Conservation (phyloP, 2,329 filamentous ascomycete genomes). For the Cladosporium sp. region DNA sequence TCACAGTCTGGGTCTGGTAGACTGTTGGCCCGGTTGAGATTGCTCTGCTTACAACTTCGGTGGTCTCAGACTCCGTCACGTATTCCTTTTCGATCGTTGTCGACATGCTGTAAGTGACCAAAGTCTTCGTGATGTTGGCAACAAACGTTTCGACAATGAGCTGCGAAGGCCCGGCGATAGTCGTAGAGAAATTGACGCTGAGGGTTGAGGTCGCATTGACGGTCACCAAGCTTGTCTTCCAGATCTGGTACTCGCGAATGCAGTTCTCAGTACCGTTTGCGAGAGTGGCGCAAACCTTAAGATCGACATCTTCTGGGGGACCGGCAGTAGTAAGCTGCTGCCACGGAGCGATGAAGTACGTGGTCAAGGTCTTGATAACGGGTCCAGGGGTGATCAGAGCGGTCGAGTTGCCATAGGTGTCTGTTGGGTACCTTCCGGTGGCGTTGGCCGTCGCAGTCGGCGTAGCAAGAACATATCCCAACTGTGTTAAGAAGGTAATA, state of each 20-base stretch:
- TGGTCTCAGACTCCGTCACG: constrained; percentile 38
- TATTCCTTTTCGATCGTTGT: constrained; percentile 42
- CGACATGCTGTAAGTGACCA: constrained; percentile 42
- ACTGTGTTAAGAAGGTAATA: constrained; percentile 49
- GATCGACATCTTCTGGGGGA: constrained; percentile 41
- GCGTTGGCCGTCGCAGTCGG: constrained; percentile 34
- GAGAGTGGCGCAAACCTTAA: constrained; percentile 43
- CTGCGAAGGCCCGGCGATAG: constrained; percentile 36
- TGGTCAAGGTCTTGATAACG: constrained; percentile 41
- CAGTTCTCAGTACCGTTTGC: constrained; percentile 42
- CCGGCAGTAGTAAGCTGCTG: constrained; percentile 42
- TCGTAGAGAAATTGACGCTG: constrained; percentile 42
- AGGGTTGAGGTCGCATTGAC: constrained; percentile 38
- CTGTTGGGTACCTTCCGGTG: constrained; percentile 20
- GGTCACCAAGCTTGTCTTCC: constrained; percentile 43
- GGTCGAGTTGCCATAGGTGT: constrained; percentile 18
- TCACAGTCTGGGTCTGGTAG: constrained; percentile 33
- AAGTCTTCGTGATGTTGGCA: constrained; percentile 39
- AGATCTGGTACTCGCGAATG: constrained; percentile 44
- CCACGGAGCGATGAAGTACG: constrained; percentile 49
- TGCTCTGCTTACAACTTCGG: constrained; percentile 21
- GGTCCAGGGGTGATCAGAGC: constrained; percentile 41
- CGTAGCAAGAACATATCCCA: constrained; percentile 43
- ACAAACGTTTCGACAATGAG: constrained; percentile 43
- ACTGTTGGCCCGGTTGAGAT: constrained; percentile 31